A percentile compares a stretch with the other conserved stretches of the same genome.
These are phyloP conservation scores for Aureobasidium namibiae DNA, from an alignment of 2,329 filamentous ascomycete genomes.

Conservation along the genomic window DNA sequence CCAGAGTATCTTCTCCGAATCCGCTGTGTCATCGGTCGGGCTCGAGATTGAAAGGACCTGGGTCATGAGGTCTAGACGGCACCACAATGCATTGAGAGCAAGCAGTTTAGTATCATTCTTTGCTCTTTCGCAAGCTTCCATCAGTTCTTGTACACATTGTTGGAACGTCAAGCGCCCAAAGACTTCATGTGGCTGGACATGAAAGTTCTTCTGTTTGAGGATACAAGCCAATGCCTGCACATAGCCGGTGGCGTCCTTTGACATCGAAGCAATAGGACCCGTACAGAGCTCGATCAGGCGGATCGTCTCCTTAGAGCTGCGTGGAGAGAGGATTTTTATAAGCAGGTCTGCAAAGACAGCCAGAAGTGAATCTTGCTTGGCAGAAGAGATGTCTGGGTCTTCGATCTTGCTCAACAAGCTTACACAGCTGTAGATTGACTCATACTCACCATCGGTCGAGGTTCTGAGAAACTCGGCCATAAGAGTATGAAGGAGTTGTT, in stretches of 20 bases:
- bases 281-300: background rate
- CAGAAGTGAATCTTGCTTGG: background rate
- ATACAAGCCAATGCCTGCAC: background rate
- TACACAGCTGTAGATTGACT: background rate
- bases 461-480: background rate
- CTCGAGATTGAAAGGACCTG: background rate
- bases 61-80: background rate
- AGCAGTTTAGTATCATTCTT: constrained; percentile 16
- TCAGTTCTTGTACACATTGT: constrained; percentile 31
- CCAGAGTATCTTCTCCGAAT: constrained; percentile 59
- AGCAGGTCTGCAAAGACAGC: background rate
- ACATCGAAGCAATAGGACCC: background rate
- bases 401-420: background rate
- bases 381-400: background rate
- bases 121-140: constrained; percentile 23
- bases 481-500: background rate
- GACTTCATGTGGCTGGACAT: background rate
- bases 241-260: background rate
- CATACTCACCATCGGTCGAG: background rate
- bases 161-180: background rate
- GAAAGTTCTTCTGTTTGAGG: background rate
- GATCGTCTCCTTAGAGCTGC: background rate
- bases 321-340: background rate
- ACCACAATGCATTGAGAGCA: background rate
- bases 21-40: background rate